Percentiles rank a stretch among this genome's conserved stretches.
These are phyloP conservation scores for Trametes cubensis DNA, from an alignment of 768 basidiomycete species.

Conservation along the genomic window DNA sequence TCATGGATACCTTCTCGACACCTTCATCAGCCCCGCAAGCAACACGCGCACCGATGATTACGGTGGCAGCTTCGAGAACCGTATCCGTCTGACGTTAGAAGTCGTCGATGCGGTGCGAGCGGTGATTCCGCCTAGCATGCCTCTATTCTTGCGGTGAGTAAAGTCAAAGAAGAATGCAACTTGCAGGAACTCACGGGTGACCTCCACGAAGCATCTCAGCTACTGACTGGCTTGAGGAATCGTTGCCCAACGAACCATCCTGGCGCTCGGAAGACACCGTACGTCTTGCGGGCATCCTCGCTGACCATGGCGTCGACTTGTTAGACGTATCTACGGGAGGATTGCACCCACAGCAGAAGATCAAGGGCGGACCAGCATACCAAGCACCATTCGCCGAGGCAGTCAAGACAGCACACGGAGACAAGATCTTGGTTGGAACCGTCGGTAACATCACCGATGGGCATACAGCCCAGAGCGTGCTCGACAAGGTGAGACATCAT, in stretches of 20 bases:
- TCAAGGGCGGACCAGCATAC: constrained; percentile 36
- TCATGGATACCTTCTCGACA: constrained; percentile 31
- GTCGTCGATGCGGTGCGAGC: constrained; percentile 65
- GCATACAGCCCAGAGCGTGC: constrained; percentile 57
- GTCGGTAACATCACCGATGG: constrained; percentile 62
- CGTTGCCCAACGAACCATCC: constrained; percentile 57
- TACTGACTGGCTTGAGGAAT: constrained; percentile 71
- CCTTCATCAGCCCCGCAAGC: constrained; percentile 41
- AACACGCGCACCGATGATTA: constrained; percentile 51
- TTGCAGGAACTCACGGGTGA: neutral
- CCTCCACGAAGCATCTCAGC: constrained; percentile 55
- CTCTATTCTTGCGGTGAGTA: constrained; percentile 68
- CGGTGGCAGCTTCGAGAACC: constrained; percentile 52
- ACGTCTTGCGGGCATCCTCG: constrained; percentile 58
- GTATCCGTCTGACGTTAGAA: constrained; percentile 60
- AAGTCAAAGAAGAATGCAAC: constrained; percentile 1
- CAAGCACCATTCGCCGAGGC: constrained; percentile 27
- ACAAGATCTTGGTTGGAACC: constrained; percentile 48
- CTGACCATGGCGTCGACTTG: constrained; percentile 70
- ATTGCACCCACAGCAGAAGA: constrained; percentile 48
- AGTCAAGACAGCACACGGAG: constrained; percentile 50
- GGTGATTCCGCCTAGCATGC: constrained; percentile 60
- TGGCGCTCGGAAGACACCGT: constrained; percentile 75
- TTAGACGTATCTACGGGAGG: constrained; percentile 76
- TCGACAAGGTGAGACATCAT: constrained; percentile 42